Evolutionary conservation across 345 rosid species (phyloP), one percentile per base, ranked within the genome.

Genomic region (Microcos paniculata): DNA sequence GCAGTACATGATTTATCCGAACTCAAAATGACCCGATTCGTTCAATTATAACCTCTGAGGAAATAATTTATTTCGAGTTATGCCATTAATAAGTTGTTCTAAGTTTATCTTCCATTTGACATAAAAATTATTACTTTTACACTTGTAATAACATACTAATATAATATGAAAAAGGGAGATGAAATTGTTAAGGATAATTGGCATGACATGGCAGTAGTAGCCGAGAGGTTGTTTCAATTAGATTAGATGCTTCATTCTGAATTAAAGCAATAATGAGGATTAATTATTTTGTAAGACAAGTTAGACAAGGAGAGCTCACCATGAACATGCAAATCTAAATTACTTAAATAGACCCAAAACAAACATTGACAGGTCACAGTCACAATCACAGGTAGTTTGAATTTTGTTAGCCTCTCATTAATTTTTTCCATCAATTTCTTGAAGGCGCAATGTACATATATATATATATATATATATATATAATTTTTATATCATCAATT

Each of bases 241-340:
- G n/a, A 7, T 35, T 35, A 3, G 6, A 62, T 62, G 68, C 68
- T 62, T 62, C 14, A 19, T 19, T 19, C 46, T 62, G n/a, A 62
- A 62, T 62, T 62, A 62, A 62, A 62, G 68, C 46, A 19, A 62
- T n/a, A 62, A 35, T 62, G 7, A 19, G 8, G 68, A n/a, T 38
- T 62, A 19, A 62, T 62, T 62, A n/a, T 35, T 58, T 58, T 59
- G 38, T 59, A 59, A 59, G 63, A 59, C 19, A 59, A 5, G 38
- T 35, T 26, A 28, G 63, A 59, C 63, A 4, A 59, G 63, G 38
- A 59, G 38, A 59, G 38, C 63, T 59, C 38, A 59, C 9, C 38
- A 28, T 59, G 18, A 28, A 6, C 35, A 4, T 28, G 63, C 63
- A 59, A 59, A 4, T 59, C 6, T 3, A 1, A 59, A 6, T 6